Base-by-base conservation (phyloP, 306 rosid genomes). In the Adenanthera pavonina region DNA sequence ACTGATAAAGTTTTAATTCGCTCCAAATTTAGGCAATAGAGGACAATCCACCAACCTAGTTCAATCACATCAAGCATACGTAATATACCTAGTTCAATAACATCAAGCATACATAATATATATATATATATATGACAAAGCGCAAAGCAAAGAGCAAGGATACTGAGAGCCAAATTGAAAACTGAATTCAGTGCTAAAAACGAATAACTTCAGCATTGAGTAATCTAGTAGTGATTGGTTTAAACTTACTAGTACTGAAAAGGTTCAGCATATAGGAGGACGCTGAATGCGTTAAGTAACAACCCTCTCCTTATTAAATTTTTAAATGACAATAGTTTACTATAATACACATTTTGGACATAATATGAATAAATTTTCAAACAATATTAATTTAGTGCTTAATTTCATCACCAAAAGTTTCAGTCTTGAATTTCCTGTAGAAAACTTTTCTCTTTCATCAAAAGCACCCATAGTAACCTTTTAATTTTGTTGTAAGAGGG, bases 401-500 rank as follows among this genome's bases (percentile, higher is more conserved):
- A 16, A 41, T 44, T 69, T 44, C 35, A 41, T 68, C 52, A 25
- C 6, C 33, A 40, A 66, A 16, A 41, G 34, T 68, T 68, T 40
- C 49, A 66, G 72, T 15, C 2, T 49, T 66, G 25, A 60, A 60
- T 17, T 40, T 67, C 34, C 49, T 12, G 20, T 20, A 20, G 3
- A 20, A 41, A 44, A 68, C 10, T 44, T 44, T 46, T 46, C 56
- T 44, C 56, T 69, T n/a, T 3, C 9, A 19, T 69, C 38, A 69
- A 69, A 20, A 43, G 54, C 36, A 69, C 35, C 36, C 7, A n/a
- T 16, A 35, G 68, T 36, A 77, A 52, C 47, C 61, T 49, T 17
- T 66, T 54, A 47, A 72, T 57, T 57, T 81, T 80, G 49, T 56
- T 69, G 46, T 47, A 71, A 62, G 72, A 38, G 59, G 14, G 47